Evolutionary conservation across 1,284 basidiomycete species (phyloP).

Genomic region (Pterula multifida): DNA sequence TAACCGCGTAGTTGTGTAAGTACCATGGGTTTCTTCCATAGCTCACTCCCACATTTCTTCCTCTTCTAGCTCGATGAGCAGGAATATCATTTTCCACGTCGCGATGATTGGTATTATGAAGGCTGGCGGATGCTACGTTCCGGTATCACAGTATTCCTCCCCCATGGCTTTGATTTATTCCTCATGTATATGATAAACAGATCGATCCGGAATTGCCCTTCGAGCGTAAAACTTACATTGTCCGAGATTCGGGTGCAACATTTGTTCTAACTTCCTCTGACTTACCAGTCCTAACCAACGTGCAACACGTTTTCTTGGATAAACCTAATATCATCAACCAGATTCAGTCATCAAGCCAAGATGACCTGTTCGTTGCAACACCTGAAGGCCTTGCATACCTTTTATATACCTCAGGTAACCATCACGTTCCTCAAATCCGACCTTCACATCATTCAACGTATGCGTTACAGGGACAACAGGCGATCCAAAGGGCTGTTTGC

Average conservation of each 20-base stretch:
- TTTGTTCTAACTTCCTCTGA: constrained; percentile 28
- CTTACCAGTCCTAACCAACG: constrained; percentile 14
- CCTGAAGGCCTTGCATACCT: constrained; percentile 32
- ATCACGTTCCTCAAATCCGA: not conserved
- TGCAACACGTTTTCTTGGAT: constrained; percentile 17
- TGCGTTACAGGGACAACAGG: constrained; percentile 37
- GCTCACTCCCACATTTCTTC: not conserved
- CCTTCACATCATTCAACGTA: constrained; percentile 3
- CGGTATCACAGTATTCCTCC: no score
- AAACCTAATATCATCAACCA: constrained; percentile 16
- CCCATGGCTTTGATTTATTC: no score
- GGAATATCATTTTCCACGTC: constrained; percentile 31
- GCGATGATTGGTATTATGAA: constrained; percentile 35
- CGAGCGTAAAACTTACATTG: constrained; percentile 37
- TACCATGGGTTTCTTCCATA: not conserved
- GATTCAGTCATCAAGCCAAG: constrained; percentile 16
- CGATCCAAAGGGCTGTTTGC: constrained; percentile 43
- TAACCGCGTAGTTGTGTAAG: constrained; percentile 30
- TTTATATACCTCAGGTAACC: constrained; percentile 38
- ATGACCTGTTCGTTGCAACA: constrained; percentile 18
- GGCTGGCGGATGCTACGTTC: constrained; percentile 43
- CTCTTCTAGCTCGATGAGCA: constrained; percentile 23
- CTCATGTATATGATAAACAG: constrained; percentile 17
- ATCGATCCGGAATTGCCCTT: constrained; percentile 40
- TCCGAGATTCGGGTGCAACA: constrained; percentile 28